A percentile compares a stretch with the other conserved stretches of the same genome.
These are phyloP conservation scores for Pulveroboletus ravenelii DNA, from an alignment of 768 basidiomycete genomes.

Conservation along the genomic window DNA sequence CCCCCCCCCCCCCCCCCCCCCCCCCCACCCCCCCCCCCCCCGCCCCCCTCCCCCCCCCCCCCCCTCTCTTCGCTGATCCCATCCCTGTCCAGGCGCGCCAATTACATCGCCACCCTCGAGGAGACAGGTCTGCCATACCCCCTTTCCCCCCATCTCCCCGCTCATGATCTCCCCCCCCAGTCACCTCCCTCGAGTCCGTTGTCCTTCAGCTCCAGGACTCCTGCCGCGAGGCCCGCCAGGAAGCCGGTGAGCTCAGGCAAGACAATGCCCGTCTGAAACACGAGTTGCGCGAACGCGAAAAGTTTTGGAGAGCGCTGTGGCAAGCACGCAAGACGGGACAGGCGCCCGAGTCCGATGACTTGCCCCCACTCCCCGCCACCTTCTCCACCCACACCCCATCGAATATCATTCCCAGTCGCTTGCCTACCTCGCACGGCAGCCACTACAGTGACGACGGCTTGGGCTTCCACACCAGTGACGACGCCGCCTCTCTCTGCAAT, in stretches of 20 bases:
- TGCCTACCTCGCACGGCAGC: slow-evolving; percentile 35
- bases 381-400: slow-evolving; percentile 34
- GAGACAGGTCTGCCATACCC: slow-evolving; percentile 53
- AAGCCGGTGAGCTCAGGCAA: slow-evolving; percentile 57
- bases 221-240: slow-evolving; percentile 60
- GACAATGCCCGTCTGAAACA: slow-evolving; percentile 62
- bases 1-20: too few relatives aligned
- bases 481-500: slow-evolving; percentile 39
- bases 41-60: too few relatives aligned
- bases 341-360: slow-evolving; percentile 48
- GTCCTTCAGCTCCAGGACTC: slow-evolving; percentile 81
- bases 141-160: not conserved
- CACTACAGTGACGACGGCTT: slow-evolving; percentile 40
- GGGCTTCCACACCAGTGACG: slow-evolving; percentile 47
- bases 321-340: slow-evolving; percentile 57
- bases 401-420: slow-evolving; percentile 31
- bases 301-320: slow-evolving; percentile 66
- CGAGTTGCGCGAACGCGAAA: slow-evolving; percentile 68
- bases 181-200: slow-evolving; percentile 80
- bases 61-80: slow-evolving; percentile 18
- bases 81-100: slow-evolving; percentile 48
- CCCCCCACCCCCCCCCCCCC: too few relatives aligned
- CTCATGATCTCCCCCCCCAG: slow-evolving; percentile 34
- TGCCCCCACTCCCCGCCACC: slow-evolving; percentile 45
- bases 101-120: slow-evolving; percentile 84